These are phyloP conservation scores for Byssoonygena ceratinophila DNA, from an alignment of 2,329 filamentous ascomycete species.

Conservation along the genomic window DNA sequence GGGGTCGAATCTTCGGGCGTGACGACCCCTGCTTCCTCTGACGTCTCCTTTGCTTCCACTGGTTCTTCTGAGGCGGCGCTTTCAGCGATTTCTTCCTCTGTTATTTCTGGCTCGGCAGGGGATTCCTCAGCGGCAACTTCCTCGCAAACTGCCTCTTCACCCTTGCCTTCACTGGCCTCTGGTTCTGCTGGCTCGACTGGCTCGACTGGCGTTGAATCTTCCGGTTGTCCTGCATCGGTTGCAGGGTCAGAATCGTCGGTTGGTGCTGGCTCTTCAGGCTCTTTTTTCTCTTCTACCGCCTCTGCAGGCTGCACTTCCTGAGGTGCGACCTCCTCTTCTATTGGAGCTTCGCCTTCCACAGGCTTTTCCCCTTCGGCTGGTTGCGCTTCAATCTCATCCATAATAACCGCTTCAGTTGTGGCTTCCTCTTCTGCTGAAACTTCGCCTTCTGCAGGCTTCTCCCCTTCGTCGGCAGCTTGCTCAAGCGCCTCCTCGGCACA, in stretches of 20 bases:
- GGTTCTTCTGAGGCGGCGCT: background rate
- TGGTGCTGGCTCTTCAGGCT: background rate
- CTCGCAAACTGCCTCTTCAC: background rate
- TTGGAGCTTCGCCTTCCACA: no score
- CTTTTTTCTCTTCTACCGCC: background rate
- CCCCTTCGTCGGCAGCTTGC: slow-evolving; percentile 7
- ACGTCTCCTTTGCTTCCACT: background rate
- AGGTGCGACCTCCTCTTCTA: no score
- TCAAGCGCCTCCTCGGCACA: background rate
- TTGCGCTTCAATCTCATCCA: background rate
- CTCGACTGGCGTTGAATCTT: no score
- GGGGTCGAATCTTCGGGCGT: background rate
- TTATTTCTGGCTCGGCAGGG: background rate
- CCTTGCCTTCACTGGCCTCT: slow-evolving; percentile 7
- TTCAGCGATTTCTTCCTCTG: background rate
- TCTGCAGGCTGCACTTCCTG: slow-evolving; percentile 3
- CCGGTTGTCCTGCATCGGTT: no score
- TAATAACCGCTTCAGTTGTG: background rate
- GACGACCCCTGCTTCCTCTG: background rate
- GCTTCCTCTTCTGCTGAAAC: background rate
- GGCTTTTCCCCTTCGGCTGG: no score
- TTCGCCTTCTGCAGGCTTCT: slow-evolving; percentile 1
- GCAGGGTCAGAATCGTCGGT: background rate
- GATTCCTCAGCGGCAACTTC: slow-evolving; percentile 6
- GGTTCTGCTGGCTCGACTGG: background rate